phyloP scores from a whole-genome alignment of 371 early-diverging fungal species.

The Lichtheimia hyalospora region DNA sequence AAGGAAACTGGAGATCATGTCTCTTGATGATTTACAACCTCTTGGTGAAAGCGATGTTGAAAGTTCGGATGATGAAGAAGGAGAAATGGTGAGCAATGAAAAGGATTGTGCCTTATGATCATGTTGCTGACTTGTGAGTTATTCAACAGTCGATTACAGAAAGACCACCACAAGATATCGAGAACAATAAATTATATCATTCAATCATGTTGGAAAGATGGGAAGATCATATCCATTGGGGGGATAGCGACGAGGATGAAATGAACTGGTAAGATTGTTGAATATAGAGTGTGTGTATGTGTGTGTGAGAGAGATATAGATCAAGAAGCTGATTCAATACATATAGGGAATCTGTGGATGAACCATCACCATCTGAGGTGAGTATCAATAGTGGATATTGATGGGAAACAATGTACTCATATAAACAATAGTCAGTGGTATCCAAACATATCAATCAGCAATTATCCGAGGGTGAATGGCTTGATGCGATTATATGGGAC shows the following conservation, averaged over 20 bases:
- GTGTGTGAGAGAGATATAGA: not conserved
- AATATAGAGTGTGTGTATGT: no score
- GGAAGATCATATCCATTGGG: constrained; percentile 88
- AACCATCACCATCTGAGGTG: not conserved
- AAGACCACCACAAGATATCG: constrained; percentile 7
- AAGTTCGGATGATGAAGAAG: constrained; percentile 5
- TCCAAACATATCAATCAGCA: constrained; percentile 52
- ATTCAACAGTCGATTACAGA: not conserved
- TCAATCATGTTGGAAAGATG: constrained; percentile 76
- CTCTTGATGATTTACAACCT: not conserved
- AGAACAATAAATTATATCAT: constrained; percentile 45
- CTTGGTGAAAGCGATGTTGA: constrained; percentile 4
- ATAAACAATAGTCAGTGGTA: constrained; percentile 7
- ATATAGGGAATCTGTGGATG: not conserved
- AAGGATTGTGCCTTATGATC: not conserved
- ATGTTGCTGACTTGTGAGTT: not conserved
- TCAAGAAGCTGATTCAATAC: not conserved
- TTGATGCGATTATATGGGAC: constrained; percentile 80
- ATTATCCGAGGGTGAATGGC: constrained; percentile 66
- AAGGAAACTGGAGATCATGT: constrained; percentile 25
- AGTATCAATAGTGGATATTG: no score
- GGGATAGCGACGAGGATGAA: constrained; percentile 8
- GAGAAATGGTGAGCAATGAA: not conserved
- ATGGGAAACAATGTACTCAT: not conserved
- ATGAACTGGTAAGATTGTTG: not conserved